Evolutionary conservation across 805 yeast species (phyloP), one percentile per base, ranked within the genome.

Genomic region (Lipomyces orientalis): DNA sequence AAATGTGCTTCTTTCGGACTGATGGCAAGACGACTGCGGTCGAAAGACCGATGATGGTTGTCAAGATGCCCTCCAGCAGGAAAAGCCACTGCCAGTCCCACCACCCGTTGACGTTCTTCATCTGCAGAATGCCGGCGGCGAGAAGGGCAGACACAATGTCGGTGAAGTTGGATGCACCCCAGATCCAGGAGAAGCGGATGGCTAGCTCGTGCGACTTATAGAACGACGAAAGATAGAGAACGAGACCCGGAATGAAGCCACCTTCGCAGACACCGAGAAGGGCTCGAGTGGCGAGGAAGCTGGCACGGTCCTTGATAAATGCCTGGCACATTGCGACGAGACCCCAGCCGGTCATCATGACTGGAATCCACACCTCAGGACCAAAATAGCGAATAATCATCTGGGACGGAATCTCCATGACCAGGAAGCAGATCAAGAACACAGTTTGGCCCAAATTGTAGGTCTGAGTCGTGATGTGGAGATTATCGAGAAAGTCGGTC

Each of bases 1-100:
- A 67, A 39, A 67, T 67, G 33, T 52, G n/a, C 8, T 61, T 61
- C 25, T 33, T 49, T 19, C 70, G 69, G 7, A 67, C 59, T 2
- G 70, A 67, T 4, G 87, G 88, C 88, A 87, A 85, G 62, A 81
- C 67, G 69, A 81, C 83, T 68, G 79, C 83, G 2, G 84, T 76
- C 4, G 73, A 69, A 35, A 86, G 37, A 2, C 91, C 92, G 70
- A 89, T 81, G 1, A 75, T 37, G 4, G 88, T 74, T 1, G 92
- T 87, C 57, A 87, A 72, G 3, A 82, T 61, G 4, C 93, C 92
- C 75, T 88, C 90, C 59, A 88, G 77, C 25, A 87, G 70, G 70
- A 88, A 88, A n/a, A 88, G 75, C 87, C 88, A 88, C 62, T 84
- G 79, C 91, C 91, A 88, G 39, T 88, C 88, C 16, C 78, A 78